Percentiles rank a stretch among this genome's conserved stretches.
Evolutionary conservation across 768 basidiomycete genomes (phyloP).

Genomic region (Russula griseocarnosa): DNA sequence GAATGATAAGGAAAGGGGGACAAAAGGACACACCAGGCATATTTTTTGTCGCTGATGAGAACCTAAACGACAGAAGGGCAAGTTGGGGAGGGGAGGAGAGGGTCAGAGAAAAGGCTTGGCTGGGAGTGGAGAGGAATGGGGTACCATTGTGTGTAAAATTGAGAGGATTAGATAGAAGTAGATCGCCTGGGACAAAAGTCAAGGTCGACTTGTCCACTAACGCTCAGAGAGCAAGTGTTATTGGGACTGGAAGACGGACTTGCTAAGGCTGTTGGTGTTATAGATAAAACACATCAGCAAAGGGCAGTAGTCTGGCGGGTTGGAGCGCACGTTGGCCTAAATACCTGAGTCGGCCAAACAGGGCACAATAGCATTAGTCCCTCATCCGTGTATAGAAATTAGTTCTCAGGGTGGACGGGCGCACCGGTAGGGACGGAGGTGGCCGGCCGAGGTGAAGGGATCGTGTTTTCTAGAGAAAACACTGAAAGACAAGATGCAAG

Average conservation of each 20-base stretch:
- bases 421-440: background rate
- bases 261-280: slow-evolving; percentile 20
- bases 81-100: background rate
- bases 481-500: slow-evolving; percentile 50
- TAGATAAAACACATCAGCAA: slow-evolving; percentile 29
- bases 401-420: slow-evolving; percentile 3
- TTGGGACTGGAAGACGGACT: slow-evolving; percentile 28
- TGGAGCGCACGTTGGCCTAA: slow-evolving; percentile 25
- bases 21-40: slow-evolving; percentile 57
- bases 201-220: slow-evolving; percentile 28
- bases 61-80: slow-evolving; percentile 41
- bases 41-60: slow-evolving; percentile 68
- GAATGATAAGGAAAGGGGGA: background rate
- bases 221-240: slow-evolving; percentile 30
- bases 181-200: slow-evolving; percentile 27
- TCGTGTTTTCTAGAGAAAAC: background rate
- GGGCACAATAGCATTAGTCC: slow-evolving; percentile 26
- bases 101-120: background rate
- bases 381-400: slow-evolving; percentile 8
- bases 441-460: background rate
- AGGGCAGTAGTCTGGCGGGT: slow-evolving; percentile 16
- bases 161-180: background rate
- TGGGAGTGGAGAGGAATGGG: background rate
- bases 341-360: slow-evolving; percentile 23
- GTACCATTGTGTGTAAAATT: slow-evolving; percentile 21